Percentiles rank a stretch among this genome's conserved stretches.
Conservation (phyloP, 78 protist genomes). For the Dictyostelium brefeldianum region DNA sequence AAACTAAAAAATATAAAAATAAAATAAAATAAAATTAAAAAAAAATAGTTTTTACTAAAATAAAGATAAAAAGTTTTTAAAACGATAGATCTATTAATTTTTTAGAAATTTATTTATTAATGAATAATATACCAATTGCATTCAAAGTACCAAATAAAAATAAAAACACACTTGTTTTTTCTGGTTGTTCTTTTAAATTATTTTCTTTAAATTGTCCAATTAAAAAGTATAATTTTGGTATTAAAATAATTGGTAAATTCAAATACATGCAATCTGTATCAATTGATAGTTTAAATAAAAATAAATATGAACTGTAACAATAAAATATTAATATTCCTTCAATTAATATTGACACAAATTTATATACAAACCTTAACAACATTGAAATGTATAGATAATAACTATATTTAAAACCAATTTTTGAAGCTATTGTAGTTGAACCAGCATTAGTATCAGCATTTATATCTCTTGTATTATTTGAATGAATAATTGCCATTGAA, state of each 20-base stretch:
- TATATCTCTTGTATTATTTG: conserved; percentile 76
- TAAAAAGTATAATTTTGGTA: conserved; percentile 31
- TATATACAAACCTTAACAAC: conserved; percentile 31
- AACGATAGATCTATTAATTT: too few species aligned
- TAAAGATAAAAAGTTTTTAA: too few species aligned
- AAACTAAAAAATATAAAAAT: too few species aligned
- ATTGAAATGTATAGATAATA: conserved; percentile 13
- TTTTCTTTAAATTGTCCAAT: conserved; percentile 9
- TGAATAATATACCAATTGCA: conserved; percentile 43
- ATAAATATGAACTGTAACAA: conserved; percentile 23
- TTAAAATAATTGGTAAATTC: conserved; percentile 19
- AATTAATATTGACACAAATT: not conserved
- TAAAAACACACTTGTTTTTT: conserved; percentile 16
- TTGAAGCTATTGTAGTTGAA: conserved; percentile 51
- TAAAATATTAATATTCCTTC: not conserved
- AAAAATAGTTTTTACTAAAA: too few species aligned
- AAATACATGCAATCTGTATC: not conserved
- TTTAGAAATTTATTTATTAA: not conserved
- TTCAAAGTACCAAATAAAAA: conserved; percentile 52
- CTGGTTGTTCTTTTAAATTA: not conserved
- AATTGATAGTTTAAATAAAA: not conserved
- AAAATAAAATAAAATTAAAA: too few species aligned
- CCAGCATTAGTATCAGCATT: conserved; percentile 22
- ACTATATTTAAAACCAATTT: conserved; percentile 23
- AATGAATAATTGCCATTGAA: conserved; percentile 54